Evolutionary conservation across 1,139 yeast species (phyloP).

Genomic region (Nakaseomyces delphensis): DNA sequence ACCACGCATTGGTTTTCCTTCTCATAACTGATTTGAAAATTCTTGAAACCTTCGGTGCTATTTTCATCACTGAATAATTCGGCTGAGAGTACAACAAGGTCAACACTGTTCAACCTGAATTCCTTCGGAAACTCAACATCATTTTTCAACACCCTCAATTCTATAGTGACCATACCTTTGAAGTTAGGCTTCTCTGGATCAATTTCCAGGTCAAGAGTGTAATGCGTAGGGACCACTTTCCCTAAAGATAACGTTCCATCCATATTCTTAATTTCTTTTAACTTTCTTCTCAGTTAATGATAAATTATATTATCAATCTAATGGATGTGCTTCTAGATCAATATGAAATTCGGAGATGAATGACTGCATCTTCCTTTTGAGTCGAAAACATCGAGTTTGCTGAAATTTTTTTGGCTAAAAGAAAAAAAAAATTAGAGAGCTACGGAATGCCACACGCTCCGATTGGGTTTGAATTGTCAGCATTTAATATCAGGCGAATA

Average conservation of each 20-base stretch:
- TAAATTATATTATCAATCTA: too few species aligned
- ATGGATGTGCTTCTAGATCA: too few species aligned
- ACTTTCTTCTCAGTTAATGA: not conserved
- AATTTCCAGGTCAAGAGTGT: constrained; percentile 38
- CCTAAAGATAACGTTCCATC: not conserved
- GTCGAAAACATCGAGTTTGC: too few species aligned
- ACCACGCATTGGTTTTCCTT: constrained; percentile 35
- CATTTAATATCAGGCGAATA: too few species aligned
- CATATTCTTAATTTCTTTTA: not conserved
- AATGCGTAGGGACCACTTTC: constrained; percentile 37
- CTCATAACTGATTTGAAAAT: constrained; percentile 35
- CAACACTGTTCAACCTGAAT: constrained; percentile 38
- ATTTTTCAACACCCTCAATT: constrained; percentile 24
- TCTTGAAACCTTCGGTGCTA: constrained; percentile 20
- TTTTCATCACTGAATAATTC: constrained; percentile 13
- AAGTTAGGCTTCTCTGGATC: constrained; percentile 48
- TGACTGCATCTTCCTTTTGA: too few species aligned
- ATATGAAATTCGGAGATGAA: too few species aligned
- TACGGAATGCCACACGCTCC: too few species aligned
- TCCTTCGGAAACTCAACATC: constrained; percentile 20
- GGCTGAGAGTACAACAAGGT: constrained; percentile 35
- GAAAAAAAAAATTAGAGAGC: too few species aligned
- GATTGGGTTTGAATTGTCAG: too few species aligned
- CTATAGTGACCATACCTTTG: constrained; percentile 39
- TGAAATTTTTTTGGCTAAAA: too few species aligned